Percentiles rank a stretch among this genome's conserved stretches.
Evolutionary conservation across 306 rosid genomes (phyloP).

Genomic region (Cicer yamashitae): DNA sequence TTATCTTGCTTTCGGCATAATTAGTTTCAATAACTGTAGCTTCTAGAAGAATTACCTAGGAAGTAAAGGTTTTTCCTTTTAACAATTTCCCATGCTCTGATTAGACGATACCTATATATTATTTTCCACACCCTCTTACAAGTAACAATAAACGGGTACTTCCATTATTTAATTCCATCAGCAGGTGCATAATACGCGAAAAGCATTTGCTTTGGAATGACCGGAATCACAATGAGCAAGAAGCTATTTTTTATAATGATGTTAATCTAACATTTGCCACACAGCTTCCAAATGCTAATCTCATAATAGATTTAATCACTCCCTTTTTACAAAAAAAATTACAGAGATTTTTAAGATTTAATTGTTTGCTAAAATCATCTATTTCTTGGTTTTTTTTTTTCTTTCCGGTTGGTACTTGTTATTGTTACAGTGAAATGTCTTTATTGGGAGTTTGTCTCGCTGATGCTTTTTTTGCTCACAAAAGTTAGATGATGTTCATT

Average conservation of each 20-base stretch:
- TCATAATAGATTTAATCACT: neutral
- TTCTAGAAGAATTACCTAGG: conserved; percentile 29
- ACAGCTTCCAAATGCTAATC: conserved; percentile 9
- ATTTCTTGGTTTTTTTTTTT: neutral
- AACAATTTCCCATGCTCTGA: conserved; percentile 2
- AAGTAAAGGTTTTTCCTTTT: conserved; percentile 11
- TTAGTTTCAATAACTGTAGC: conserved; percentile 20
- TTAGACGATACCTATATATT: conserved; percentile 1
- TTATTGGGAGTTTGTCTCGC: neutral
- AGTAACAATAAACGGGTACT: conserved; percentile 12
- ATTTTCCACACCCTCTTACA: neutral
- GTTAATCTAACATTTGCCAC: conserved; percentile 20
- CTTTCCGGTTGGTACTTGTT: neutral
- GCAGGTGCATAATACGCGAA: neutral
- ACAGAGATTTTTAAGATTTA: conserved; percentile 2
- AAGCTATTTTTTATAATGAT: conserved; percentile 5
- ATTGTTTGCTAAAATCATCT: conserved; percentile 12
- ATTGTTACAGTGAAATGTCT: neutral
- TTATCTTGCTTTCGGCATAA: conserved; percentile 28
- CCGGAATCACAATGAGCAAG: neutral
- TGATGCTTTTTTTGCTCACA: neutral
- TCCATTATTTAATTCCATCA: neutral
- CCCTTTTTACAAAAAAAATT: neutral
- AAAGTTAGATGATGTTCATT: conserved; percentile 21
- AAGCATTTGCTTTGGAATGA: neutral